These are phyloP conservation scores for Trichoderma lentiforme DNA, from an alignment of 2,329 filamentous ascomycete genomes.

Conservation along the genomic window DNA sequence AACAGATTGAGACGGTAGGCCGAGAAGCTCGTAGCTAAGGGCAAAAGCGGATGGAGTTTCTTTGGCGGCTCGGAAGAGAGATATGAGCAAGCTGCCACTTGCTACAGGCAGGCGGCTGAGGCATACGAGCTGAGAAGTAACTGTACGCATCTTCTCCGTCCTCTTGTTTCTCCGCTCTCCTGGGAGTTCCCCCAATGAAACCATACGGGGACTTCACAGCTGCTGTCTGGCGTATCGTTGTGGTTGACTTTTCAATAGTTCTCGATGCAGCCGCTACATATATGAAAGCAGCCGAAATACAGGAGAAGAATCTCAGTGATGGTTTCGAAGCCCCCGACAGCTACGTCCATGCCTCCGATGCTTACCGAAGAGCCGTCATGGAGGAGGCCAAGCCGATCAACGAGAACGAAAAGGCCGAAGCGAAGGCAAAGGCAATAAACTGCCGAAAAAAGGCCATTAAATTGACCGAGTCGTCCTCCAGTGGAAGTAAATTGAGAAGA, in stretches of 20 bases:
- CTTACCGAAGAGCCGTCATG: slow-evolving; percentile 68
- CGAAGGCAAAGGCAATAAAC: slow-evolving; percentile 59
- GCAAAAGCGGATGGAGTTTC: slow-evolving; percentile 79
- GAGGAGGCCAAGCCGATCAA: background rate
- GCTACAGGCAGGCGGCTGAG: slow-evolving; percentile 82
- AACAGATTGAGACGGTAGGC: slow-evolving; percentile 53
- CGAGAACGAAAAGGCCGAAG: slow-evolving; percentile 60
- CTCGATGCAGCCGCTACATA: slow-evolving; percentile 84
- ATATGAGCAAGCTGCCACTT: slow-evolving; percentile 85
- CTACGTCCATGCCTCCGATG: slow-evolving; percentile 88
- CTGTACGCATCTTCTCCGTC: slow-evolving; percentile 49
- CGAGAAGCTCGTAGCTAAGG: slow-evolving; percentile 74
- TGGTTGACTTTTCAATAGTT: slow-evolving; percentile 45
- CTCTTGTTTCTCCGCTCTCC: background rate
- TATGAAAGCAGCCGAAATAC: slow-evolving; percentile 79
- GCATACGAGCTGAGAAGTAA: slow-evolving; percentile 85
- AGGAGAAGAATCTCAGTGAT: slow-evolving; percentile 78
- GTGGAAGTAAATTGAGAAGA: slow-evolving; percentile 84
- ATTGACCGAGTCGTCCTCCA: slow-evolving; percentile 74
- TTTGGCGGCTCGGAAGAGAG: slow-evolving; percentile 87
- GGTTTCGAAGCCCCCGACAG: slow-evolving; percentile 82
- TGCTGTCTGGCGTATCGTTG: background rate
- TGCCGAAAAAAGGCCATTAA: slow-evolving; percentile 65
- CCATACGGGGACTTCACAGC: background rate
- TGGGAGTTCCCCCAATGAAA: background rate